phyloP scores from a whole-genome alignment of 129 eudicot genomes.

The Lactuca saligna region DNA sequence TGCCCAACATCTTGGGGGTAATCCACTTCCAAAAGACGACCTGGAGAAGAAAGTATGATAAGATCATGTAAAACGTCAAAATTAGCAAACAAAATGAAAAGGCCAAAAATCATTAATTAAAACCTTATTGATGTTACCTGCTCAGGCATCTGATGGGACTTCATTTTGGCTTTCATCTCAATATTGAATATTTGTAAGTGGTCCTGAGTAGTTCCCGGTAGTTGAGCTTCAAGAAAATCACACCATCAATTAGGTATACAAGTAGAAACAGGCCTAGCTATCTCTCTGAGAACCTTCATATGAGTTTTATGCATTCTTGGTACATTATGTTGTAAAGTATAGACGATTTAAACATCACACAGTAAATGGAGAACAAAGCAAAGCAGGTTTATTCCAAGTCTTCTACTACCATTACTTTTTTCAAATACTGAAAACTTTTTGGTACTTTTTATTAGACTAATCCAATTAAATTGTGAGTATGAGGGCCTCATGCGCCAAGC shows the following conservation, averaged over 20 bases:
- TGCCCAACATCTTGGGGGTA: slow-evolving; percentile 82
- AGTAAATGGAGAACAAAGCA: not conserved
- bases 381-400: slow-evolving; percentile 11
- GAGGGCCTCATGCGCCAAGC: not conserved
- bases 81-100: not conserved
- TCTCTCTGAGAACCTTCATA: slow-evolving; percentile 3
- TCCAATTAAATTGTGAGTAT: not conserved
- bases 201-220: slow-evolving; percentile 95
- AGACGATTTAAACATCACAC: slow-evolving; percentile 2
- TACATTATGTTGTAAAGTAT: not conserved
- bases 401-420: slow-evolving; percentile 16
- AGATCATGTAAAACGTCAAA: slow-evolving; percentile 7
- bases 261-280: not conserved
- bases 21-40: slow-evolving; percentile 99
- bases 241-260: slow-evolving; percentile 20
- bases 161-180: slow-evolving; percentile 82
- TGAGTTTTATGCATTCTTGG: not conserved
- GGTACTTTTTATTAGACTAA: not conserved
- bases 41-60: slow-evolving; percentile 33
- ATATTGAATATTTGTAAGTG: slow-evolving; percentile 92
- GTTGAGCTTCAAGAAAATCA: slow-evolving; percentile 64
- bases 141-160: slow-evolving; percentile 99
- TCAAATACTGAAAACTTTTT: slow-evolving; percentile 14
- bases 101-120: not conserved
- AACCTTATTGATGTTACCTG: slow-evolving; percentile 47